A percentile compares a stretch with the other conserved stretches of the same genome.
Evolutionary conservation across 495 filamentous ascomycete species (phyloP).

Genomic region (Aspergillus olivimuriae): DNA sequence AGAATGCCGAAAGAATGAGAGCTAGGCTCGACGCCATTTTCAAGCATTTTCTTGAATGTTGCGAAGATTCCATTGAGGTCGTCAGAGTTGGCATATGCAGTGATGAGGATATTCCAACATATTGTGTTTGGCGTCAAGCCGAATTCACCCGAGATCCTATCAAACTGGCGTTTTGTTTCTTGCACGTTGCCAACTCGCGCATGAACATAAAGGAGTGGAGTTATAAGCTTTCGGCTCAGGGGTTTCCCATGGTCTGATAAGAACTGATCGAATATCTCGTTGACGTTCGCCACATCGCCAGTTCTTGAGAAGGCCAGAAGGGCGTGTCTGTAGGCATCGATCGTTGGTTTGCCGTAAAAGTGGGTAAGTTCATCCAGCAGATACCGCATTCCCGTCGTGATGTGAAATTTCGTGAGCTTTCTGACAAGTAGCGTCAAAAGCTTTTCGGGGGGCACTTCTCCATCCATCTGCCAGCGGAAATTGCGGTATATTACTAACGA

Average conservation of each 20-base stretch:
- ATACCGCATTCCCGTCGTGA: conserved; percentile 28
- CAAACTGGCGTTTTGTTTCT: conserved; percentile 52
- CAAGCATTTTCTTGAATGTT: conserved; percentile 51
- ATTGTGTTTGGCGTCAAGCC: conserved; percentile 44
- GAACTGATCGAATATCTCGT: conserved; percentile 27
- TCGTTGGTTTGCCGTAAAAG: conserved; percentile 22
- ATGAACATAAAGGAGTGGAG: conserved; percentile 57
- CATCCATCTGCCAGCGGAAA: conserved; percentile 25
- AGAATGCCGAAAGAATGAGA: conserved; percentile 60
- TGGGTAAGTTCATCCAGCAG: conserved; percentile 49
- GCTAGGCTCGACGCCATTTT: conserved; percentile 41
- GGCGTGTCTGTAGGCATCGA: conserved; percentile 24
- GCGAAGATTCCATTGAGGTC: conserved; percentile 58
- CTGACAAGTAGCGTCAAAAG: conserved; percentile 20
- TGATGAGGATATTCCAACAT: conserved; percentile 73
- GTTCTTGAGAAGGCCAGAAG: conserved; percentile 25
- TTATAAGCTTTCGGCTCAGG: conserved; percentile 25
- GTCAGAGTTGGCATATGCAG: conserved; percentile 57
- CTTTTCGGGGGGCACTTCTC: conserved; percentile 10
- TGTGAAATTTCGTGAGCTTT: conserved; percentile 19
- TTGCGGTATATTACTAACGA: conserved; percentile 36
- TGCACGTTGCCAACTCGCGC: conserved; percentile 55
- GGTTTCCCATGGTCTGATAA: conserved; percentile 32
- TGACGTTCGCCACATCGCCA: conserved; percentile 24
- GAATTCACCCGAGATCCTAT: conserved; percentile 47